Evolutionary conservation across 2,329 filamentous ascomycete species (phyloP).

Genomic region (Elsinoe arachidis): DNA sequence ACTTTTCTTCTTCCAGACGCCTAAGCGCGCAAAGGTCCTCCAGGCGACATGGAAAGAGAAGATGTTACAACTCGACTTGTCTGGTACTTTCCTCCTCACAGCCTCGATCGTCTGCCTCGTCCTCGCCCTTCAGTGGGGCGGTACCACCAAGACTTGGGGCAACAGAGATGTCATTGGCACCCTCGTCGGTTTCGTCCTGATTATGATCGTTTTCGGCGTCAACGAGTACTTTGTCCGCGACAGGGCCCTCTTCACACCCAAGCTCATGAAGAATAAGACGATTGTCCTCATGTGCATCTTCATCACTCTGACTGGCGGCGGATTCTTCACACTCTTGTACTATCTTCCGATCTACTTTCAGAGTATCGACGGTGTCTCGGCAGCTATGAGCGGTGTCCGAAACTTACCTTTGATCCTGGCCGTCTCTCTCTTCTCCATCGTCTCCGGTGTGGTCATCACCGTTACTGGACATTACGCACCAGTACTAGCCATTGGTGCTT

Average conservation of each 20-base stretch:
- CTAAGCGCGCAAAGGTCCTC: slow-evolving; percentile 22
- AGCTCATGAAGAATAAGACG: slow-evolving; percentile 32
- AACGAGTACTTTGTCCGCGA: slow-evolving; percentile 33
- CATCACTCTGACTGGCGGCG: slow-evolving; percentile 27
- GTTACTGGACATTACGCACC: slow-evolving; percentile 22
- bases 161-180: slow-evolving; percentile 36
- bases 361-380: slow-evolving; percentile 20
- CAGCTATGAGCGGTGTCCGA: slow-evolving; percentile 23
- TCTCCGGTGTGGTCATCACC: slow-evolving; percentile 21
- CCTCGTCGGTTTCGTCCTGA: slow-evolving; percentile 36
- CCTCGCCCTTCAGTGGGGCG: slow-evolving; percentile 17
- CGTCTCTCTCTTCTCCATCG: slow-evolving; percentile 20
- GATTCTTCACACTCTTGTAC: slow-evolving; percentile 20
- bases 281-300: slow-evolving; percentile 30
- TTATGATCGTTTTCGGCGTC: slow-evolving; percentile 29
- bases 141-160: slow-evolving; percentile 31
- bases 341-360: slow-evolving; percentile 27
- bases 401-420: slow-evolving; percentile 36
- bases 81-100: slow-evolving; percentile 35
- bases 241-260: slow-evolving; percentile 32
- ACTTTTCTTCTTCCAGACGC: slow-evolving; percentile 32
- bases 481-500: slow-evolving; percentile 23
- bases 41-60: slow-evolving; percentile 28
- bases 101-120: slow-evolving; percentile 21
- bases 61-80: slow-evolving; percentile 38